Percentiles rank a stretch among this genome's conserved stretches.
These are phyloP conservation scores for Amylostereum chailletii DNA, from an alignment of 1,284 basidiomycete genomes.

Conservation along the genomic window DNA sequence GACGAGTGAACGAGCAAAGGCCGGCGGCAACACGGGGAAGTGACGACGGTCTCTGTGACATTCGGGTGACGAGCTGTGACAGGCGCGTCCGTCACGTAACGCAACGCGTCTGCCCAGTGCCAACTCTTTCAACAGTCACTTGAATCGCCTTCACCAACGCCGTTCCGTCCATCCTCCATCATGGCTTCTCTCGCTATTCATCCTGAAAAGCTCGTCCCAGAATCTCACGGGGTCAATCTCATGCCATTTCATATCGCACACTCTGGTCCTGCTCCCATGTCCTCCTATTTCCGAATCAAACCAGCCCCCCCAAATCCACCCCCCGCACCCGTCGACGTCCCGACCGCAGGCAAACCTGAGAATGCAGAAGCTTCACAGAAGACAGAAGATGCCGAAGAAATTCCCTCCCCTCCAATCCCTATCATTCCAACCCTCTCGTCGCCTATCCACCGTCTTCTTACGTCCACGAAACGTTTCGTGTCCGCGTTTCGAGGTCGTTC, in stretches of 20 bases:
- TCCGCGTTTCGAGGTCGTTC: slow-evolving; percentile 67
- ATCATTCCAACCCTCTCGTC: background rate
- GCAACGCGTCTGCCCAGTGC: no score
- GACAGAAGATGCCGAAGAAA: background rate
- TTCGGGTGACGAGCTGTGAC: no score
- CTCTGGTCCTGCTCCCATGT: slow-evolving; percentile 61
- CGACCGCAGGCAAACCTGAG: background rate
- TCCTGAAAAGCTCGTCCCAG: no score
- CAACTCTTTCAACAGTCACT: no score
- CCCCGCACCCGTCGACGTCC: slow-evolving; percentile 18
- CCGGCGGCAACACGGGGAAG: no score
- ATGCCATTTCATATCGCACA: slow-evolving; percentile 77
- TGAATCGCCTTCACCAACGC: no score
- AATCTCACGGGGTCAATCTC: slow-evolving; percentile 26
- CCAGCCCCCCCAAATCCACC: slow-evolving; percentile 27
- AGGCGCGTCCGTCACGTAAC: no score
- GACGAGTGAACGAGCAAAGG: no score
- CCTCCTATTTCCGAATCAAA: slow-evolving; percentile 59
- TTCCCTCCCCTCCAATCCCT: background rate
- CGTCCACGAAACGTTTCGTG: slow-evolving; percentile 33
- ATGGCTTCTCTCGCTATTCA: no score
- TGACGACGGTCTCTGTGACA: no score
- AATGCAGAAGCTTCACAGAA: background rate
- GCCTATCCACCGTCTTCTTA: slow-evolving; percentile 1
- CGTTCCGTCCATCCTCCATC: no score